Base-by-base conservation (phyloP, 2,329 filamentous ascomycete genomes). In the Torrubiellomyces zombiae region DNA sequence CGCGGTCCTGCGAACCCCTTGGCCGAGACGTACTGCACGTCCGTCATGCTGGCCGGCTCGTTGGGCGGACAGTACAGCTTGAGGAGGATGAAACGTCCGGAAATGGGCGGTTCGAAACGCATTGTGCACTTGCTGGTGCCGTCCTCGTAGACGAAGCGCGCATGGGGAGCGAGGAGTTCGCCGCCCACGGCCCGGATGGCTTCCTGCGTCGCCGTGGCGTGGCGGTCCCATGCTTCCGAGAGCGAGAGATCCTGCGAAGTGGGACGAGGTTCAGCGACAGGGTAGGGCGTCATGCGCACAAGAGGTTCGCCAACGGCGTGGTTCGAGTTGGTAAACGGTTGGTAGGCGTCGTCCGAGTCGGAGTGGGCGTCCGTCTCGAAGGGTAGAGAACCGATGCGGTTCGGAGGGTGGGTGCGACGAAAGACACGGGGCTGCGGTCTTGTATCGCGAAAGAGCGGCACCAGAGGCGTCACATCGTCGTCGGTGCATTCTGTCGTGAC, bases 31-130 rank as follows among this genome's bases (percentile, higher is more conserved):
- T 75, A 81, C 47, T 93, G 78, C 19, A 95, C 82, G 43, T 93
- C 83, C 34, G 94, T 91, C 40, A 91, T 92, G 30, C 58, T 58
- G 5, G 45, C 39, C 4, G 67, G 60, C 23, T 74, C 69, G 14
- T 70, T 65, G 30, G 69, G 67, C 2, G 78, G 77, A 39, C 75
- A 83, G 79, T 82, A 94, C 47, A 94, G 69, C 57, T 94, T 94
- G 34, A 95, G 58, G 20, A 94, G 52, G 26, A 95, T 76, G 45
- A 78, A 91, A 28, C 80, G 68, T 5, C 79, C 80, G 8, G 79
- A 81, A 31, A 89, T 67, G 0, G 78, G 75, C 28, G 81, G 78
- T 38, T 85, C 70, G 38, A 95, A 94, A 30, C 70, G 75, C 39
- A 95, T 77, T 9, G 75, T 83, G 38, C 89, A 86, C 49, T 76